A percentile compares a stretch with the other conserved stretches of the same genome.
phyloP scores from a whole-genome alignment of 2,329 filamentous ascomycete species.

The Lecanicillium sp. region DNA sequence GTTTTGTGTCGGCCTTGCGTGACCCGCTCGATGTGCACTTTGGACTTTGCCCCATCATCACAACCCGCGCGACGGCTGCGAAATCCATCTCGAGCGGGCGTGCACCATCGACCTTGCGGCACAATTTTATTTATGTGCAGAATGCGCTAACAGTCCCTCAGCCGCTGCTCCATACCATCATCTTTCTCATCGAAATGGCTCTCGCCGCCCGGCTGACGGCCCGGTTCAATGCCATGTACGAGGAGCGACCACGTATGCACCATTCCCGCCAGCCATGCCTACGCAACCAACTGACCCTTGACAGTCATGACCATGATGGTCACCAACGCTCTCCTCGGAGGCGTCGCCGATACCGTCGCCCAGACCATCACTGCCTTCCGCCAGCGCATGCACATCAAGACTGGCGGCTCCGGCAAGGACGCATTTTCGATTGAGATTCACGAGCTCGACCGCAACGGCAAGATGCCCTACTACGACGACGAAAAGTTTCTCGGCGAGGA shows the following conservation, averaged over 20 bases:
- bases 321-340: slow-evolving; percentile 91
- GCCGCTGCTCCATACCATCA: slow-evolving; percentile 79
- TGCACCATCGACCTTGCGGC: too few species aligned
- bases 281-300: slow-evolving; percentile 3
- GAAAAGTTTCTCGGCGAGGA: slow-evolving; percentile 55
- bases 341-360: slow-evolving; percentile 92
- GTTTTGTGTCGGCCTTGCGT: too few species aligned
- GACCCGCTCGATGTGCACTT: neutral
- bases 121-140: too few species aligned
- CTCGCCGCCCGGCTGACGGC: slow-evolving; percentile 74
- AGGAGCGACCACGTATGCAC: slow-evolving; percentile 68
- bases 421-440: slow-evolving; percentile 79
- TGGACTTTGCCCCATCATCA: slow-evolving; percentile 5
- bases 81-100: neutral
- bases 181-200: slow-evolving; percentile 83
- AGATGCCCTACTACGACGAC: slow-evolving; percentile 57
- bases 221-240: slow-evolving; percentile 92
- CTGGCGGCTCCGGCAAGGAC: slow-evolving; percentile 57
- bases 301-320: slow-evolving; percentile 96
- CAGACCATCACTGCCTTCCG: slow-evolving; percentile 85
- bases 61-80: slow-evolving; percentile 3
- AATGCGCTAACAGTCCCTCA: too few species aligned
- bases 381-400: slow-evolving; percentile 56
- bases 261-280: neutral
- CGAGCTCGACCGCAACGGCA: slow-evolving; percentile 76